Conservation (phyloP, 2,329 filamentous ascomycete genomes). For the Cladosporium halotolerans region DNA sequence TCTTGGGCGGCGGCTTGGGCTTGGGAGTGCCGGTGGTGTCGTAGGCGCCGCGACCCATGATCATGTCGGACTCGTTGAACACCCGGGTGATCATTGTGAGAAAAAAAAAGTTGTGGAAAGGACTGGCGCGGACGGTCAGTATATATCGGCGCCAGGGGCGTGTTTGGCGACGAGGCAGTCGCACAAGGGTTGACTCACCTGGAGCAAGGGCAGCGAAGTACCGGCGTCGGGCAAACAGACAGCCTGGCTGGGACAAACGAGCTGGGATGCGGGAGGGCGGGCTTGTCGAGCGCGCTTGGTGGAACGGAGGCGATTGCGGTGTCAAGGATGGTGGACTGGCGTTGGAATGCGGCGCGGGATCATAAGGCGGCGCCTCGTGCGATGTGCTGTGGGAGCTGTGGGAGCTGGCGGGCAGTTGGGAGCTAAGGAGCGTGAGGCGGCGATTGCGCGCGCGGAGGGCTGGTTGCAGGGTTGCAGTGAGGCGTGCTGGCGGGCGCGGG, state of each 20-base stretch:
- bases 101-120: constrained; percentile 10
- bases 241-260: constrained; percentile 12
- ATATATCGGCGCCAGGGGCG: constrained; percentile 8
- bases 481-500: neutral
- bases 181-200: constrained; percentile 16
- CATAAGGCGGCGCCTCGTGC: neutral
- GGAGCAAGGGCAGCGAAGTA: constrained; percentile 11
- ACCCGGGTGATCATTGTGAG: constrained; percentile 37
- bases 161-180: constrained; percentile 11
- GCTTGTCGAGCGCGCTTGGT: constrained; percentile 6
- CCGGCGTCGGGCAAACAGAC: constrained; percentile 11
- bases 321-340: constrained; percentile 1
- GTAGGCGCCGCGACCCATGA: constrained; percentile 44
- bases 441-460: constrained; percentile 3
- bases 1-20: constrained; percentile 37
- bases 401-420: too few relatives aligned
- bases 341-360: constrained; percentile 11
- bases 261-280: constrained; percentile 6
- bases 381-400: neutral
- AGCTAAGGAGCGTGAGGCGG: constrained; percentile 12
- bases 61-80: constrained; percentile 30
- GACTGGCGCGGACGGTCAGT: constrained; percentile 4
- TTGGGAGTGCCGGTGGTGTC: constrained; percentile 43
- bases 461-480: neutral
- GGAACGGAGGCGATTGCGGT: neutral